phyloP scores from a whole-genome alignment of 1,139 yeast genomes.

The Kodamaea suecica region DNA sequence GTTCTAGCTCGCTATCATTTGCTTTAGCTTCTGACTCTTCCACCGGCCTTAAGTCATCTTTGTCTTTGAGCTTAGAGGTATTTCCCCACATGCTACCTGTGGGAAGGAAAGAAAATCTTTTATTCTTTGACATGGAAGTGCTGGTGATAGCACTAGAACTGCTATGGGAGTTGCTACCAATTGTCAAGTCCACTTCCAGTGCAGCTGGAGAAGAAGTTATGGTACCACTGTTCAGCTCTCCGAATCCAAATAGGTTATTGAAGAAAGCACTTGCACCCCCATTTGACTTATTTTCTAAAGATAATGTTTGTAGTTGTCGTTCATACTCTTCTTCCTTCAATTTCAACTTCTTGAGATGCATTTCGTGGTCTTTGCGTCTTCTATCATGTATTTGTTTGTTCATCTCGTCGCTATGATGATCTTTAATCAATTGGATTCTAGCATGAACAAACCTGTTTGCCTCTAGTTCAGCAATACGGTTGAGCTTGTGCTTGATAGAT shows the following conservation, averaged over 20 bases:
- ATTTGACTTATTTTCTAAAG: slow-evolving; percentile 17
- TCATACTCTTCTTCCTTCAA: slow-evolving; percentile 44
- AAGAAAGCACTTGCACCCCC: slow-evolving; percentile 21
- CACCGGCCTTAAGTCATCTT: background rate
- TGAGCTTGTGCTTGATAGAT: slow-evolving; percentile 26
- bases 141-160: background rate
- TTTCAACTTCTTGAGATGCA: slow-evolving; percentile 34
- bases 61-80: slow-evolving; percentile 1
- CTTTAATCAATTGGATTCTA: slow-evolving; percentile 37
- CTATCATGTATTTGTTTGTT: slow-evolving; percentile 40
- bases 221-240: background rate
- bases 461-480: slow-evolving; percentile 33
- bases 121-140: slow-evolving; percentile 1
- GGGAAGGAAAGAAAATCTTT: slow-evolving; percentile 13
- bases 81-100: slow-evolving; percentile 4
- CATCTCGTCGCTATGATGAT: slow-evolving; percentile 41
- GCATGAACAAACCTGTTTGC: slow-evolving; percentile 39
- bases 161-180: background rate
- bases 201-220: slow-evolving; percentile 2
- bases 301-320: slow-evolving; percentile 26
- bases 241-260: slow-evolving; percentile 27
- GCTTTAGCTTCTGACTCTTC: slow-evolving; percentile 3
- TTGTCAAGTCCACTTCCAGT: slow-evolving; percentile 1
- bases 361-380: slow-evolving; percentile 40
- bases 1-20: slow-evolving; percentile 8